Evolutionary conservation across 768 basidiomycete genomes (phyloP).

Genomic region (Tylopilus sp.): DNA sequence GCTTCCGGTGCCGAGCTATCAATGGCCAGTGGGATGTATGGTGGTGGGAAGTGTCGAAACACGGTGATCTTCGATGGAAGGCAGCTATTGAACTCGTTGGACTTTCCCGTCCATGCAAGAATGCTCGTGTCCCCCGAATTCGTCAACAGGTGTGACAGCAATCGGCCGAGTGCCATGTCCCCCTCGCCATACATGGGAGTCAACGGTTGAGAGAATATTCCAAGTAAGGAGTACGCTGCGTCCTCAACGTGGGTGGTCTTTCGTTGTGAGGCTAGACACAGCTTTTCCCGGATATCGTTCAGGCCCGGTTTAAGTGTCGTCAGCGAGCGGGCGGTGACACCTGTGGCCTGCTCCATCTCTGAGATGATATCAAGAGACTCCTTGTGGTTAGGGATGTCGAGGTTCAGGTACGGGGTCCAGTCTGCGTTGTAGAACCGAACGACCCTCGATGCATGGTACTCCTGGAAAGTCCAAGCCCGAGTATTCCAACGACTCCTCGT

Average conservation of each 20-base stretch:
- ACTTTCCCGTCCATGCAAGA: conserved; percentile 6
- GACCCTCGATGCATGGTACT: conserved; percentile 1
- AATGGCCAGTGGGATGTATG: not conserved
- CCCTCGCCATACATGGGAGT: conserved; percentile 10
- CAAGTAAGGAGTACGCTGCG: conserved; percentile 9
- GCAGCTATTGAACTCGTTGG: conserved; percentile 9
- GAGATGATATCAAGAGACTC: not conserved
- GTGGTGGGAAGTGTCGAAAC: not conserved
- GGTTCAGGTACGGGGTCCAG: not conserved
- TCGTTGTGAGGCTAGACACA: conserved; percentile 8
- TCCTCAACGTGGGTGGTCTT: conserved; percentile 9
- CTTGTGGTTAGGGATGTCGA: conserved; percentile 1
- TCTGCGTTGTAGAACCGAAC: conserved; percentile 5
- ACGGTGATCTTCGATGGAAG: conserved; percentile 1
- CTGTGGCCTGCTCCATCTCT: conserved; percentile 11
- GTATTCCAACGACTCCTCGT: not conserved
- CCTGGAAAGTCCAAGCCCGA: not conserved
- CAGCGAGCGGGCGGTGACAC: not conserved
- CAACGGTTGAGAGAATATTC: conserved; percentile 3
- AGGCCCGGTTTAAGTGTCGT: conserved; percentile 2
- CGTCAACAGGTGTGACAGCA: conserved; percentile 4
- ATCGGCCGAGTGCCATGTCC: not conserved
- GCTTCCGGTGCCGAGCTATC: not conserved
- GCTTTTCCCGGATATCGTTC: conserved; percentile 9
- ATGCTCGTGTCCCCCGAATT: not conserved